Evolutionary conservation across 2,329 filamentous ascomycete species (phyloP).

Genomic region (Fusarium pilosicola): DNA sequence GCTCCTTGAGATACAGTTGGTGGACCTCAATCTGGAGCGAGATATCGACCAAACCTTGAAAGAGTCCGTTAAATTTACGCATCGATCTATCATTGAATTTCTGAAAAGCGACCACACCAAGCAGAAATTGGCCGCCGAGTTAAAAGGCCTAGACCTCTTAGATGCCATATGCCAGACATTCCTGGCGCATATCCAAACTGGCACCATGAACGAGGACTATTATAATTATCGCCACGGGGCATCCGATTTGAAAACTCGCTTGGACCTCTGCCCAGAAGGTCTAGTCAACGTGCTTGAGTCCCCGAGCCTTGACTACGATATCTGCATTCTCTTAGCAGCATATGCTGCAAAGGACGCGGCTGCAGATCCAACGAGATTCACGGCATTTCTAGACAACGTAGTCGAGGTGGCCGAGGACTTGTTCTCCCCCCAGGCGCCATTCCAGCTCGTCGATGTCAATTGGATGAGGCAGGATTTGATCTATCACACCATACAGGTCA

Average conservation of each 20-base stretch:
- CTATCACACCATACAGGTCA: neutral
- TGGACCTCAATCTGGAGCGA: rapidly evolving
- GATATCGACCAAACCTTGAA: neutral
- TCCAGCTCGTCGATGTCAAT: rapidly evolving
- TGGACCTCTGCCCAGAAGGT: no score
- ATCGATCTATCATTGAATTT: neutral
- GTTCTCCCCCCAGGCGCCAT: neutral
- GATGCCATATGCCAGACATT: neutral
- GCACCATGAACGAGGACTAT: rapidly evolving
- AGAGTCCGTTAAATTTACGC: neutral
- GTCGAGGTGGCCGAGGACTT: neutral
- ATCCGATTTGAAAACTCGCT: neutral
- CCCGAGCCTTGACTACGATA: neutral
- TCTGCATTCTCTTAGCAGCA: neutral
- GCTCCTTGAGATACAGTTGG: neutral
- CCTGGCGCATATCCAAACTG: neutral
- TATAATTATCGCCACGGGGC: rapidly evolving
- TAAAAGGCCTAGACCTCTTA: rapidly evolving
- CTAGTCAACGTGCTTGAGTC: rapidly evolving
- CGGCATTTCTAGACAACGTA: rapidly evolving
- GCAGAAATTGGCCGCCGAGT: rapidly evolving
- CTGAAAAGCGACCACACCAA: neutral
- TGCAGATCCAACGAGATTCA: neutral
- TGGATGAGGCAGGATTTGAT: rapidly evolving
- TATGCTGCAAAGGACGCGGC: rapidly evolving